These are phyloP conservation scores for Aspergillus fischeri DNA, from an alignment of 2,329 filamentous ascomycete genomes.

Conservation along the genomic window DNA sequence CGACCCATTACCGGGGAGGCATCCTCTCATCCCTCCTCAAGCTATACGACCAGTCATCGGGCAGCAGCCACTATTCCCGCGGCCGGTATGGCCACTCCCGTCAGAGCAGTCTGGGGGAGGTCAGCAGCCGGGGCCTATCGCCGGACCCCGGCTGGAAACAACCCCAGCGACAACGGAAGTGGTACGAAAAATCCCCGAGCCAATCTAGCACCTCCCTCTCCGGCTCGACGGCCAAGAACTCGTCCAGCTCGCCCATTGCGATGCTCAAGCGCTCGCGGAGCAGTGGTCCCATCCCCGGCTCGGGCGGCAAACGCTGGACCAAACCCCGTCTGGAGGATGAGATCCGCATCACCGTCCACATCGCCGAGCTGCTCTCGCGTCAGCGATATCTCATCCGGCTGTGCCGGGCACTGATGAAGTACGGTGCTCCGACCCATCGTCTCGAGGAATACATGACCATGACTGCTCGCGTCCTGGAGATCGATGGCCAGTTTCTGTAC, in stretches of 20 bases:
- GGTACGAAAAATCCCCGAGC: slow-evolving; percentile 38
- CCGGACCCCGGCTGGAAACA: slow-evolving; percentile 28
- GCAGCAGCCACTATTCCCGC: slow-evolving; percentile 24
- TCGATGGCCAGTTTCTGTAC: slow-evolving; percentile 87
- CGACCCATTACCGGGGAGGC: slow-evolving; percentile 66
- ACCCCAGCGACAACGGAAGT: slow-evolving; percentile 30
- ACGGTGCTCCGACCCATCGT: slow-evolving; percentile 87
- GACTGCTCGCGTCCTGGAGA: slow-evolving; percentile 81
- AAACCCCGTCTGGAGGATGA: slow-evolving; percentile 44
- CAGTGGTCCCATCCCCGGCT: slow-evolving; percentile 27
- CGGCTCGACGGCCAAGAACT: slow-evolving; percentile 27
- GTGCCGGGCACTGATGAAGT: slow-evolving; percentile 84
- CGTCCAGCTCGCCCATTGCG: slow-evolving; percentile 25
- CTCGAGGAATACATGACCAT: slow-evolving; percentile 89
- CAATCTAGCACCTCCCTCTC: slow-evolving; percentile 33
- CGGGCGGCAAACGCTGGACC: slow-evolving; percentile 26
- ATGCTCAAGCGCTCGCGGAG: slow-evolving; percentile 36
- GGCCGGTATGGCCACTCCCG: slow-evolving; percentile 28
- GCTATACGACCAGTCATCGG: slow-evolving; percentile 55
- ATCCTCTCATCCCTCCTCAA: slow-evolving; percentile 70
- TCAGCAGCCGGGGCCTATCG: slow-evolving; percentile 28
- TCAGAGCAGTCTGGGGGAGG: slow-evolving; percentile 29
- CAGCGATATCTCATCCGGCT: slow-evolving; percentile 83
- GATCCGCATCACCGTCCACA: slow-evolving; percentile 58
- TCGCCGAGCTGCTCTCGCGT: slow-evolving; percentile 68